phyloP scores from a whole-genome alignment of 2,329 filamentous ascomycete genomes.

The Fusarium compactum region DNA sequence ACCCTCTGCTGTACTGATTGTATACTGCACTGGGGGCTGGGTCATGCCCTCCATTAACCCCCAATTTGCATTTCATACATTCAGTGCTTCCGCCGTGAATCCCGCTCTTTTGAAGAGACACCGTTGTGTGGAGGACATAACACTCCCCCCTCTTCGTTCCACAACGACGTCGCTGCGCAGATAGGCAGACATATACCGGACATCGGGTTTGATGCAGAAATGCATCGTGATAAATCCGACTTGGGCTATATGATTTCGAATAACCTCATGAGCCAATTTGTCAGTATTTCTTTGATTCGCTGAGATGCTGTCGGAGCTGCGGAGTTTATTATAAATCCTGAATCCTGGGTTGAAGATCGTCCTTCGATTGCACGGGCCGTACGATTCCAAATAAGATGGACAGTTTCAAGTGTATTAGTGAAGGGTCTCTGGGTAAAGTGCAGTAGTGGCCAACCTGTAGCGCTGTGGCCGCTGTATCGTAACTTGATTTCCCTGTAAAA shows the following conservation, averaged over 20 bases:
- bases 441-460: conserved; percentile 1
- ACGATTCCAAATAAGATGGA: conserved; percentile 19
- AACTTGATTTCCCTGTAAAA: background rate
- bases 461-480: background rate
- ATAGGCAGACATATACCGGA: conserved; percentile 23
- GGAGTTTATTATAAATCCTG: conserved; percentile 33
- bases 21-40: background rate
- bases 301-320: conserved; percentile 13
- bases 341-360: conserved; percentile 12
- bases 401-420: conserved; percentile 35
- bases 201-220: background rate
- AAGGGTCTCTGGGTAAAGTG: background rate
- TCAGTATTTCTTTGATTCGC: conserved; percentile 16
- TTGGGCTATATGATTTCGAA: conserved; percentile 4
- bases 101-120: conserved; percentile 42
- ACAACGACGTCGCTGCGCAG: conserved; percentile 30
- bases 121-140: conserved; percentile 21
- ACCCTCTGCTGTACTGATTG: background rate
- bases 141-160: conserved; percentile 38
- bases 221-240: background rate
- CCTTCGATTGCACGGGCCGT: conserved; percentile 20
- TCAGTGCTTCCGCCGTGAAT: conserved; percentile 21
- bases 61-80: conserved; percentile 19
- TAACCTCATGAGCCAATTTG: conserved; percentile 11
- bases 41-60: conserved; percentile 17